Conservation (phyloP, 163 green algal genomes). For the Dunaliella salina region DNA sequence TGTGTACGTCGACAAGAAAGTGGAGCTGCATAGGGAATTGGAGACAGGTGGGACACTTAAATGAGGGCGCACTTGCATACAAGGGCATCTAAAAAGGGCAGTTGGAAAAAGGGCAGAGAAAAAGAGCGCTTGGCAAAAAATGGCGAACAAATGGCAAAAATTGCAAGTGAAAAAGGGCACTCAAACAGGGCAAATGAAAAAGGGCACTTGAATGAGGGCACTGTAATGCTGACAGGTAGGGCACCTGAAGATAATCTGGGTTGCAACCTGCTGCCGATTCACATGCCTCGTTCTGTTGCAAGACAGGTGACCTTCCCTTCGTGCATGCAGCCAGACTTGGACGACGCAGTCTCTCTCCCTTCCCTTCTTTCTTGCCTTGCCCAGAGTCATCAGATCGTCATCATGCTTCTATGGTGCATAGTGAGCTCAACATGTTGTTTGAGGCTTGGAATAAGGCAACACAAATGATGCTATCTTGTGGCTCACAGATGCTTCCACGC, state of each 20-base stretch:
- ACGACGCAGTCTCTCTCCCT: no score
- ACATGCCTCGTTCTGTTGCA: no score
- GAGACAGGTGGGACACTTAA: not conserved
- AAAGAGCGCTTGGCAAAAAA: not conserved
- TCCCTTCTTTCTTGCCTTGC: no score
- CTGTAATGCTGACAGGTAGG: not conserved
- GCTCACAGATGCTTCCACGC: slow-evolving; percentile 33
- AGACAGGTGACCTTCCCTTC: no score
- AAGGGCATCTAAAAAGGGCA: no score
- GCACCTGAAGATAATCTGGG: no score
- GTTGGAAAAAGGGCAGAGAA: no score
- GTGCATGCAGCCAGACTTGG: no score
- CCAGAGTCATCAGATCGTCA: no score
- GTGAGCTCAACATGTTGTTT: not conserved
- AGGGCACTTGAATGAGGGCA: not conserved
- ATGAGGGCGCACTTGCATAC: no score
- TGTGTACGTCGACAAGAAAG: slow-evolving; percentile 19
- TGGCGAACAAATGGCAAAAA: not conserved
- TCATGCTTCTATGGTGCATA: not conserved
- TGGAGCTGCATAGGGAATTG: slow-evolving; percentile 25
- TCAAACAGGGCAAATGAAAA: not conserved
- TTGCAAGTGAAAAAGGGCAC: not conserved
- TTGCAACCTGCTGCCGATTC: no score
- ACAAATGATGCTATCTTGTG: not conserved
- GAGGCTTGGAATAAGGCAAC: no score